phyloP scores from a whole-genome alignment of 345 rosid species.

The Crucihimalaya himalaica region DNA sequence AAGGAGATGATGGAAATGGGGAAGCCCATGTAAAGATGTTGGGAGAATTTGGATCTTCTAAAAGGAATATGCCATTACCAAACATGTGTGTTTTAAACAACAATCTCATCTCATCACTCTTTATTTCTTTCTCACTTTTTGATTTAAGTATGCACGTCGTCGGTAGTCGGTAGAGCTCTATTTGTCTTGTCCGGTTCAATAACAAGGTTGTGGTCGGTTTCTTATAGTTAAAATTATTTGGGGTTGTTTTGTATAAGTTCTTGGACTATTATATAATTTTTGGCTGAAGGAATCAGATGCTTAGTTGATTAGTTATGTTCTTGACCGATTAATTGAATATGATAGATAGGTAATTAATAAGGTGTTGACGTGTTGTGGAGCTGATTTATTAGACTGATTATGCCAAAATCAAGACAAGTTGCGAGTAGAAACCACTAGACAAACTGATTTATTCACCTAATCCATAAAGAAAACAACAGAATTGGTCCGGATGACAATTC shows the following conservation, averaged over 20 bases:
- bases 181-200: constrained; percentile 26
- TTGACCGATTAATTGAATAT: too few relatives aligned
- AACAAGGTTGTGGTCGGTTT: constrained; percentile 21
- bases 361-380: too few relatives aligned
- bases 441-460: neutral
- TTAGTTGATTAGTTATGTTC: too few relatives aligned
- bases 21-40: constrained; percentile 39
- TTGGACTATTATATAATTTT: neutral
- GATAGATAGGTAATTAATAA: too few relatives aligned
- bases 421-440: neutral
- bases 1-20: constrained; percentile 39
- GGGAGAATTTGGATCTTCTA: constrained; percentile 43
- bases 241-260: neutral
- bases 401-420: neutral
- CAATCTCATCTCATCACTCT: constrained; percentile 18
- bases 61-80: constrained; percentile 46
- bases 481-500: neutral
- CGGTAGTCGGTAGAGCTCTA: constrained; percentile 4
- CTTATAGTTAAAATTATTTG: neutral
- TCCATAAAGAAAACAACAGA: neutral
- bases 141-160: constrained; percentile 7
- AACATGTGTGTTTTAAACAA: constrained; percentile 32
- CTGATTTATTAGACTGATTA: neutral
- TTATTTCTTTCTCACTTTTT: neutral
- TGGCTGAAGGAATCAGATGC: too few relatives aligned